Percentiles rank a stretch among this genome's conserved stretches.
Conservation (phyloP, 2,329 filamentous ascomycete species). For the Escovopsis sp. region DNA sequence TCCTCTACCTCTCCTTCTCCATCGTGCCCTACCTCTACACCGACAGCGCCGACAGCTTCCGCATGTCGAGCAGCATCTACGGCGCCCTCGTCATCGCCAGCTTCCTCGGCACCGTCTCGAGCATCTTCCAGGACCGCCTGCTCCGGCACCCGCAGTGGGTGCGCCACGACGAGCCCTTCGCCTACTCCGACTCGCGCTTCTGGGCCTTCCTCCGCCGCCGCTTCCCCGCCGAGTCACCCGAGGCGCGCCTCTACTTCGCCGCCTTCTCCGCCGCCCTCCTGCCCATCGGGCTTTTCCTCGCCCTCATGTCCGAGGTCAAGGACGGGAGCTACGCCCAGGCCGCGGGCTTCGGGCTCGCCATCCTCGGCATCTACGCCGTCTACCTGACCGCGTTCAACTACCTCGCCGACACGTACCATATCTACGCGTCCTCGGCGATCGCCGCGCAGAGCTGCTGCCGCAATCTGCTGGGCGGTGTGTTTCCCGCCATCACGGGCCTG, state of each 20-base stretch:
- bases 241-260: slow-evolving; percentile 68
- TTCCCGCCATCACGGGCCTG: slow-evolving; percentile 59
- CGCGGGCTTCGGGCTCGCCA: slow-evolving; percentile 56
- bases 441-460: slow-evolving; percentile 78
- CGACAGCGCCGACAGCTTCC: slow-evolving; percentile 40
- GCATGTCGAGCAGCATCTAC: slow-evolving; percentile 55
- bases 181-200: slow-evolving; percentile 17
- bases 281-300: slow-evolving; percentile 57
- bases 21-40: slow-evolving; percentile 65
- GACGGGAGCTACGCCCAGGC: slow-evolving; percentile 14
- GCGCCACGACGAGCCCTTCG: slow-evolving; percentile 8
- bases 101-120: slow-evolving; percentile 49
- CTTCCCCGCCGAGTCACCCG: slow-evolving; percentile 44
- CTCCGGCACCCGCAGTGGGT: slow-evolving; percentile 30
- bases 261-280: slow-evolving; percentile 63
- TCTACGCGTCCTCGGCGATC: slow-evolving; percentile 70
- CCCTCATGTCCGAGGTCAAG: slow-evolving; percentile 14
- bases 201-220: slow-evolving; percentile 30
- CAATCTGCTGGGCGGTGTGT: slow-evolving; percentile 67
- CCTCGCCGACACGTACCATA: slow-evolving; percentile 73
- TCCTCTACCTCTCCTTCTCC: slow-evolving; percentile 72
- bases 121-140: slow-evolving; percentile 57
- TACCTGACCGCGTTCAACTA: slow-evolving; percentile 90
- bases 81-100: slow-evolving; percentile 53
- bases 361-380: slow-evolving; percentile 73